A percentile compares a stretch with the other conserved stretches of the same genome.
These are phyloP conservation scores for Iberis amara DNA, from an alignment of 441 rosid genomes.

Conservation along the genomic window DNA sequence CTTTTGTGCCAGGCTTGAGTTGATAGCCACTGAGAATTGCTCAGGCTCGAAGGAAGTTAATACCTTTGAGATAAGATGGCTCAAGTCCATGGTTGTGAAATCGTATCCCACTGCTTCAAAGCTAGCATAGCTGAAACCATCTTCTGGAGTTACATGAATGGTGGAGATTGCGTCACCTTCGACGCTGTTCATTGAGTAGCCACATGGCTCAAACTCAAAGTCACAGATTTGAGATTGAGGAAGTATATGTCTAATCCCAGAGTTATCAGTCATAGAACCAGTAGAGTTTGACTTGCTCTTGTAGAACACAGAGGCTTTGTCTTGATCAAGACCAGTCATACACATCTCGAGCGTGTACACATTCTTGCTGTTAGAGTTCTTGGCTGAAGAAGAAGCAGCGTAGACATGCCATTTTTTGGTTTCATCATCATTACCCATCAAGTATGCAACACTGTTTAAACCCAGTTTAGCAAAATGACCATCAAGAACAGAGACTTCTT, in stretches of 20 bases:
- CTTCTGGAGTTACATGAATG: slow-evolving; percentile 39
- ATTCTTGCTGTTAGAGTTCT: slow-evolving; percentile 22
- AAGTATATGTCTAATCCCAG: slow-evolving; percentile 36
- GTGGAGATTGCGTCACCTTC: slow-evolving; percentile 39
- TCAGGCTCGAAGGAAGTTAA: slow-evolving; percentile 36
- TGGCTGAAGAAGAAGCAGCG: slow-evolving; percentile 36
- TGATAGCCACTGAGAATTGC: slow-evolving; percentile 36
- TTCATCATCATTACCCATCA: slow-evolving; percentile 35
- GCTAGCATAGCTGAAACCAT: slow-evolving; percentile 40
- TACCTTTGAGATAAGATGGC: slow-evolving; percentile 34
- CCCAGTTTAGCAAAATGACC: slow-evolving; percentile 32
- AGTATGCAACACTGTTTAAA: slow-evolving; percentile 30
- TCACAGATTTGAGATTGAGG: slow-evolving; percentile 35
- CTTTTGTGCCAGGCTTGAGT: slow-evolving; percentile 29
- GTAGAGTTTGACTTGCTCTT: slow-evolving; percentile 21
- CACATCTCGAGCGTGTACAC: slow-evolving; percentile 40
- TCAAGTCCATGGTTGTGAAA: slow-evolving; percentile 22
- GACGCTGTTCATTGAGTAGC: slow-evolving; percentile 37
- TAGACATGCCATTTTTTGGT: slow-evolving; percentile 40
- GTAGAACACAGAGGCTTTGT: slow-evolving; percentile 34
- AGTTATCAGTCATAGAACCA: slow-evolving; percentile 32
- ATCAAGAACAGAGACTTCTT: slow-evolving; percentile 39
- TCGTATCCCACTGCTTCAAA: slow-evolving; percentile 37
- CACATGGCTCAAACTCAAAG: slow-evolving; percentile 38
- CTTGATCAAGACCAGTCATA: slow-evolving; percentile 38